Evolutionary conservation across 2,329 filamentous ascomycete genomes (phyloP).

Genomic region (Sclerotinia glacialis): DNA sequence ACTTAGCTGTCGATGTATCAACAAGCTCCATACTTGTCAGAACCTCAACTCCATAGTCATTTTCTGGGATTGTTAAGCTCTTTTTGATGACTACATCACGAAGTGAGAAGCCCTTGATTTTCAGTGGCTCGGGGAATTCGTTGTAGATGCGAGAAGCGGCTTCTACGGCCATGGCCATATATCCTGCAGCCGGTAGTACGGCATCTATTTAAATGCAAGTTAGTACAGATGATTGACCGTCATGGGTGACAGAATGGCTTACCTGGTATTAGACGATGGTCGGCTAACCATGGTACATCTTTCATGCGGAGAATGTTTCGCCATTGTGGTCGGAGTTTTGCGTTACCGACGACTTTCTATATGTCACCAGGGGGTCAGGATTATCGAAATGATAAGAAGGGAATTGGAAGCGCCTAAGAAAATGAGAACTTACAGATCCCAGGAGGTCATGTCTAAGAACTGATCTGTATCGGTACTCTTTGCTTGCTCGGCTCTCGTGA

Average conservation of each 20-base stretch:
- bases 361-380: too few relatives aligned
- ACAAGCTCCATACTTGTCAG: background rate
- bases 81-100: conserved; percentile 19
- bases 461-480: background rate
- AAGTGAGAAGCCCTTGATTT: conserved; percentile 34
- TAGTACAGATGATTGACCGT: background rate
- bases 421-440: background rate
- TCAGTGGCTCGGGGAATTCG: conserved; percentile 36
- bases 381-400: too few relatives aligned
- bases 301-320: background rate
- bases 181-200: conserved; percentile 41
- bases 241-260: background rate
- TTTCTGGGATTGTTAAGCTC: conserved; percentile 15
- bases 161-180: conserved; percentile 27
- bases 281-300: background rate
- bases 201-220: background rate
- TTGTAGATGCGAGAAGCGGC: conserved; percentile 29
- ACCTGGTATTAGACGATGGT: background rate
- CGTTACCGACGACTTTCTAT: background rate
- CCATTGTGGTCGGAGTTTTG: background rate
- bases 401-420: too few relatives aligned
- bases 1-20: background rate
- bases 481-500: background rate
- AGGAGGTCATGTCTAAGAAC: background rate
- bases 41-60: conserved; percentile 20